phyloP scores from a whole-genome alignment of 768 basidiomycete species.

The Hypholoma sublateritium region DNA sequence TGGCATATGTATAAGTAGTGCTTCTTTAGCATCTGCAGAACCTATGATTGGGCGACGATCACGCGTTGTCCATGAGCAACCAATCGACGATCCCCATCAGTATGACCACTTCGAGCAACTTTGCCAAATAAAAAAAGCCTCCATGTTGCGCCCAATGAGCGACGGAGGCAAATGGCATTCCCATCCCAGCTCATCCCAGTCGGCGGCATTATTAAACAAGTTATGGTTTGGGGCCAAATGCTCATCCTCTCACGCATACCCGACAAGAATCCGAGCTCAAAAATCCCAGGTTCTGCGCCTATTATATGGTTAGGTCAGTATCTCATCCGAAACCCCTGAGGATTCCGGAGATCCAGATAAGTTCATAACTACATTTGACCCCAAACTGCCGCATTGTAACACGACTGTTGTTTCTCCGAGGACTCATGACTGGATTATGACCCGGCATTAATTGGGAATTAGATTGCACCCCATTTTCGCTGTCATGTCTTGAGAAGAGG shows the following conservation, averaged over 20 bases:
- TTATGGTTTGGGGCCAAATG: background rate
- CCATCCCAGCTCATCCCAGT: background rate
- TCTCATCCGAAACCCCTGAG: constrained; percentile 14
- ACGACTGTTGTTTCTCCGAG: constrained; percentile 15
- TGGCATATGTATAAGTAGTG: no score
- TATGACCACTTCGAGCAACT: background rate
- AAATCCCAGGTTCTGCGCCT: constrained; percentile 15
- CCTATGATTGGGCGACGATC: no score
- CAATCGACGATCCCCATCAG: background rate
- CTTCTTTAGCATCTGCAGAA: no score
- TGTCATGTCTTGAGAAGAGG: constrained; percentile 1
- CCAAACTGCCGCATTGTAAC: constrained; percentile 14
- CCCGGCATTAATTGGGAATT: constrained; percentile 17
- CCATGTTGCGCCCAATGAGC: background rate
- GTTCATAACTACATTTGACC: constrained; percentile 11
- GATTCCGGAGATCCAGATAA: constrained; percentile 13
- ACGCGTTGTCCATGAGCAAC: background rate
- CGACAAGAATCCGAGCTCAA: constrained; percentile 15
- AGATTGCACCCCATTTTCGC: constrained; percentile 10
- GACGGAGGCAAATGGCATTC: background rate
- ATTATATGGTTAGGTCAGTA: constrained; percentile 6
- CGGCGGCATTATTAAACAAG: background rate
- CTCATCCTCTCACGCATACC: constrained; percentile 9
- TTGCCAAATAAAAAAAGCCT: background rate
- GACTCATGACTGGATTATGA: constrained; percentile 14